Percentiles rank a stretch among this genome's conserved stretches.
These are phyloP conservation scores for Sporothrix variecibatus DNA, from an alignment of 2,329 filamentous ascomycete species.

Conservation along the genomic window DNA sequence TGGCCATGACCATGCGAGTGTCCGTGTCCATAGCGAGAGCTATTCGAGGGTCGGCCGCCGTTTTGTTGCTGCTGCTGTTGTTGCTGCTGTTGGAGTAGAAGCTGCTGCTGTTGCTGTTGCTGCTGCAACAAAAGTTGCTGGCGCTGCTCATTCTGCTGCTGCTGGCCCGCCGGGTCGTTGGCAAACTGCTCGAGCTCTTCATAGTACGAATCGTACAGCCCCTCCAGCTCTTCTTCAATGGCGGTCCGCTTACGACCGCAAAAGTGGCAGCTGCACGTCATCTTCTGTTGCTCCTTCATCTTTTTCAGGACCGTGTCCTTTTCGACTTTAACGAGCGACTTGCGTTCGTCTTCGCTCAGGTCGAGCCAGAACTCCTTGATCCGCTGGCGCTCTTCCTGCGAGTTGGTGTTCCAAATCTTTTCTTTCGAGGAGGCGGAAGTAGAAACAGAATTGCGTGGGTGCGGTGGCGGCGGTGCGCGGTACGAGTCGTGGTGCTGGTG, in stretches of 20 bases:
- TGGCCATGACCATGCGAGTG: not conserved
- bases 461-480: slow-evolving; percentile 30
- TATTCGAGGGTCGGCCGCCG: not conserved
- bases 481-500: slow-evolving; percentile 20
- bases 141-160: slow-evolving; percentile 38
- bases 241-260: slow-evolving; percentile 94
- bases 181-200: slow-evolving; percentile 97
- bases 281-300: slow-evolving; percentile 99
- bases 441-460: slow-evolving; percentile 36
- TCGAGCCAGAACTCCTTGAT: slow-evolving; percentile 99
- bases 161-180: slow-evolving; percentile 65
- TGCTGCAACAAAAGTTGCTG: not conserved
- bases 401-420: slow-evolving; percentile 97
- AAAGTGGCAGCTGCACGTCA: slow-evolving; percentile 96
- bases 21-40: not conserved
- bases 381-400: slow-evolving; percentile 88
- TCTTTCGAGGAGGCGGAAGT: slow-evolving; percentile 60
- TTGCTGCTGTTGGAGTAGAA: not conserved
- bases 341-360: slow-evolving; percentile 88
- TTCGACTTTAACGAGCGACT: slow-evolving; percentile 94
- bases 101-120: not conserved
- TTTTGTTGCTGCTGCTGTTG: not conserved
- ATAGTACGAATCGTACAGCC: slow-evolving; percentile 97
- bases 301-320: slow-evolving; percentile 97
- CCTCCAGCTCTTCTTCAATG: slow-evolving; percentile 96